Evolutionary conservation across 495 filamentous ascomycete species (phyloP), one percentile per base, ranked within the genome.

Genomic region (Daldinia vernicosa): DNA sequence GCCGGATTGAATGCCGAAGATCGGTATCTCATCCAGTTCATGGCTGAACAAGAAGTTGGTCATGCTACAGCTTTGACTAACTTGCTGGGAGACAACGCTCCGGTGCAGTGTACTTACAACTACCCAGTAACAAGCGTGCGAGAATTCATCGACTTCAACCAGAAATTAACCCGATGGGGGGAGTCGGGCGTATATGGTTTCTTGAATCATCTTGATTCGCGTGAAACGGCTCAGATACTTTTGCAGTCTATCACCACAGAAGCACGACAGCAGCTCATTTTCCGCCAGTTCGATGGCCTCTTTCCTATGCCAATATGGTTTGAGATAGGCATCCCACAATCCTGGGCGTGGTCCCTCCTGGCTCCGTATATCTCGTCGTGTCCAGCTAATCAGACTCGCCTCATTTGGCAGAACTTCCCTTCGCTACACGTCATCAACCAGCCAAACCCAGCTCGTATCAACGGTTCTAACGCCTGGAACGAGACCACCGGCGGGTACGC

Each of bases 331-430:
- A 86, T 94, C 19, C 92, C 93, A 0, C 93, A 97, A 76, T 92
- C 90, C 0, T 96, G 94, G 92, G 88, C 90, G 1, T 97, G 94
- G 94, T 90, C 93, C 0, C 84, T 93, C 9, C 84, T 97, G 35
- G 92, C 94, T 0, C 94, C 92, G 0, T 94, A 92, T 77, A 94
- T 97, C 79, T 90, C 87, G 53, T 88, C 84, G 12, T 97, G 94
- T 77, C 93, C 93, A 0, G 77, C 77, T 56, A 89, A 90, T 71
- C 88, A 90, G 70, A 97, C 92, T 4, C 87, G 91, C 4, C 82
- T 97, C 37, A 83, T 89, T 11, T 97, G 93, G 93, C 91, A 97
- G 77, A 97, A 97, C 81, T 97, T 93, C 83, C 94, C 93, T 0
- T 84, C 84, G 0, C 84, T 97, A 4, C 78, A 82, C 67, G 87